Conservation (phyloP, 1,284 basidiomycete species). For the Cryptococcus sp. region DNA sequence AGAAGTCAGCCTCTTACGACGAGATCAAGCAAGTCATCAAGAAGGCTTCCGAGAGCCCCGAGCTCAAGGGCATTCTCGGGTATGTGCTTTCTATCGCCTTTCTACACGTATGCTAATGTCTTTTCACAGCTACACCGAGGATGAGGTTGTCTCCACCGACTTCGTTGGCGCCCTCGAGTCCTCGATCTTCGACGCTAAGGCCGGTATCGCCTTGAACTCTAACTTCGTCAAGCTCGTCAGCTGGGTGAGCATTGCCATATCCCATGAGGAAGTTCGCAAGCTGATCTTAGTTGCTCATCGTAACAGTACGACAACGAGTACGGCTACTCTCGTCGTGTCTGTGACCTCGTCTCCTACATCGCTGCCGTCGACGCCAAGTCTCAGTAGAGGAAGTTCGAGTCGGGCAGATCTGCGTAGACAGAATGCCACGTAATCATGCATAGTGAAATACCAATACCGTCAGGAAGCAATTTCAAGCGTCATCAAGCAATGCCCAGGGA, state of each 20-base stretch:
- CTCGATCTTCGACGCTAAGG: constrained; percentile 88
- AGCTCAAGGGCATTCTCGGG: constrained; percentile 77
- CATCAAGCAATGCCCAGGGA: background rate
- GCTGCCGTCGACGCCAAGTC: constrained; percentile 68
- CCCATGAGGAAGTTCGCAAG: background rate
- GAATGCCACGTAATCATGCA: too few species aligned
- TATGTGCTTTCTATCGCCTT: constrained; percentile 10
- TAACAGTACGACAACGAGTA: constrained; percentile 76
- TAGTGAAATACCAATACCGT: background rate
- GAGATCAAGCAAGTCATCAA: constrained; percentile 88
- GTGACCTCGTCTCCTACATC: constrained; percentile 82
- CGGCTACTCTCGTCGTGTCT: constrained; percentile 89
- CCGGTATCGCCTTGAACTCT: constrained; percentile 88
- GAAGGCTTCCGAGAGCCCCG: constrained; percentile 71
- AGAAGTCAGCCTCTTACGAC: constrained; percentile 83
- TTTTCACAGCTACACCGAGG: constrained; percentile 75
- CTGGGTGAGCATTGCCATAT: constrained; percentile 59
- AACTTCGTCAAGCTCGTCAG: constrained; percentile 95
- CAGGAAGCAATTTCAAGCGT: background rate
- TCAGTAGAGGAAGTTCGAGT: constrained; percentile 21
- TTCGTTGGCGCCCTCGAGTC: constrained; percentile 79
- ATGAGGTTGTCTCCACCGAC: constrained; percentile 91
- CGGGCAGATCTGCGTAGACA: too few species aligned
- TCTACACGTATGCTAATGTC: background rate
- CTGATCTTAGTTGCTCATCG: background rate